phyloP scores from a whole-genome alignment of 2,329 filamentous ascomycete species.

The Exophiala dermatitidis region DNA sequence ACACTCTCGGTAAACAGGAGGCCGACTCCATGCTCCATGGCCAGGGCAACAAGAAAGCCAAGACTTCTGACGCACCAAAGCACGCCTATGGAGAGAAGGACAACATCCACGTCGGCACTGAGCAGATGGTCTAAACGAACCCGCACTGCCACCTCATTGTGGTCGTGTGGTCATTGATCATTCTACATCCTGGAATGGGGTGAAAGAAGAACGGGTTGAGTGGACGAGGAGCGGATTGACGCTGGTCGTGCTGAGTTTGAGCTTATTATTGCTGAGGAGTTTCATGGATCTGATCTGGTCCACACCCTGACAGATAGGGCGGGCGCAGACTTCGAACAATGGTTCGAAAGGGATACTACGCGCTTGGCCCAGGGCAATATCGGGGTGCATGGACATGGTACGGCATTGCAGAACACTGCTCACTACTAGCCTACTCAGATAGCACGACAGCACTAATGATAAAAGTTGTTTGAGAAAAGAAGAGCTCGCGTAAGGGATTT shows the following conservation, averaged over 20 bases:
- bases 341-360: neutral
- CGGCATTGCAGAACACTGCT: neutral
- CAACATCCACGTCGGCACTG: neutral
- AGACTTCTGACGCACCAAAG: neutral
- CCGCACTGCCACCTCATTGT: neutral
- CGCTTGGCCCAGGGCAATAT: neutral
- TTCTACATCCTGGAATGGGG: neutral
- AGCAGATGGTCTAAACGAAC: neutral
- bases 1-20: neutral
- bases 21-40: slow-evolving; percentile 1
- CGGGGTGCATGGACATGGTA: neutral
- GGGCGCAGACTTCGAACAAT: neutral
- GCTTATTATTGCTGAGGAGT: neutral
- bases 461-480: neutral
- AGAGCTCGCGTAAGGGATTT: neutral
- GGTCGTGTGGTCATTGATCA: neutral
- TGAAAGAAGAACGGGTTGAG: neutral
- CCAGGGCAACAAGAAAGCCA: neutral
- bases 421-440: neutral
- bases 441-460: neutral
- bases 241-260: too few relatives aligned
- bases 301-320: neutral
- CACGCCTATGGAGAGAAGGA: neutral
- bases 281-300: neutral
- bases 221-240: neutral